phyloP scores from a whole-genome alignment of 306 rosid genomes.

The Castanea mollissima region DNA sequence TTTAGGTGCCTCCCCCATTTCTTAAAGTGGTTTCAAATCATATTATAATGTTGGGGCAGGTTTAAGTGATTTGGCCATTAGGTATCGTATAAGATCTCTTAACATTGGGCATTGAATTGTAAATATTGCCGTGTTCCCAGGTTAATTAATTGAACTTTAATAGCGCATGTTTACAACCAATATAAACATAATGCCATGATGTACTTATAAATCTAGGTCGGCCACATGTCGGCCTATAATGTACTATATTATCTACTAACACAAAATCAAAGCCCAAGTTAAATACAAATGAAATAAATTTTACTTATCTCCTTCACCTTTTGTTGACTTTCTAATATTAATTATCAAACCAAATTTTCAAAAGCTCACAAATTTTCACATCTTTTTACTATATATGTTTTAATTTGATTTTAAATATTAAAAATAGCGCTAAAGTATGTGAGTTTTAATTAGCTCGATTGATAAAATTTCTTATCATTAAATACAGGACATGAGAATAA shows the following conservation, averaged over 20 bases:
- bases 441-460: fast-evolving
- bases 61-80: not conserved
- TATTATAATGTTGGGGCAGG: not conserved
- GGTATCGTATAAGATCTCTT: not conserved
- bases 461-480: too few species aligned
- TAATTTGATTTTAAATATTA: too few species aligned
- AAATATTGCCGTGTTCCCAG: not conserved
- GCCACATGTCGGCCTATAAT: not conserved
- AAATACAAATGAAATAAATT: not conserved
- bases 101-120: not conserved
- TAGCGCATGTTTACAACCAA: not conserved
- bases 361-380: too few species aligned
- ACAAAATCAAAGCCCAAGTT: not conserved
- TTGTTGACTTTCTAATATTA: too few species aligned
- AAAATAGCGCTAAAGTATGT: too few species aligned
- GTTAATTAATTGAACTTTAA: not conserved
- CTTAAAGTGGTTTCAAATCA: constrained; percentile 27
- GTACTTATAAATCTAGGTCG: not conserved
- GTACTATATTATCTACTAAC: not conserved
- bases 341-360: too few species aligned
- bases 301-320: not conserved
- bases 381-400: too few species aligned
- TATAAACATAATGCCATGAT: not conserved
- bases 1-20: constrained; percentile 1
- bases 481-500: too few species aligned